Conservation (phyloP, 2,329 filamentous ascomycete species). For the Ceratocystis smalleyi region DNA sequence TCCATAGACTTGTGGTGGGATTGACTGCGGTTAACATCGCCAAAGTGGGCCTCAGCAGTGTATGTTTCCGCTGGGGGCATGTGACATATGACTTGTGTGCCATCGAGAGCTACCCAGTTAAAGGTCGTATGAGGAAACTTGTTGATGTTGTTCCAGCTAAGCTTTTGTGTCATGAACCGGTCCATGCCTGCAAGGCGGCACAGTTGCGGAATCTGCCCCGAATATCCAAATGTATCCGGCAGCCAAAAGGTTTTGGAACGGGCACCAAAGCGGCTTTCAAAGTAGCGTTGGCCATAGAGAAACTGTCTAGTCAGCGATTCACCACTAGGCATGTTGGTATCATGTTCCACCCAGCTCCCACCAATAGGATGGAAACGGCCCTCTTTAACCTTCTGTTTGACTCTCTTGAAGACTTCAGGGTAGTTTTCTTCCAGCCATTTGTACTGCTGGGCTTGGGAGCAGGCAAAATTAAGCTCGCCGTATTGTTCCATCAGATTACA, state of each 20-base stretch:
- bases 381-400: conserved; percentile 79
- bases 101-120: conserved; percentile 93
- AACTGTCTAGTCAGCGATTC: conserved; percentile 92
- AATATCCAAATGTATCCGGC: conserved; percentile 96
- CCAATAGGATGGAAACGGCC: conserved; percentile 90
- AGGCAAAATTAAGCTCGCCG: conserved; percentile 81
- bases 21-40: conserved; percentile 79
- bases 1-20: conserved; percentile 91
- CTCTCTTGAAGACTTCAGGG: conserved; percentile 73
- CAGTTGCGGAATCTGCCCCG: conserved; percentile 81
- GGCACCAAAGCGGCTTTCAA: conserved; percentile 80
- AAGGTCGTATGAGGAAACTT: conserved; percentile 97
- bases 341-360: conserved; percentile 97
- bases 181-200: conserved; percentile 92
- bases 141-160: conserved; percentile 99
- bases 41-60: conserved; percentile 85
- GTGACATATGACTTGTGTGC: conserved; percentile 91
- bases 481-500: conserved; percentile 91
- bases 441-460: conserved; percentile 91
- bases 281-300: conserved; percentile 86
- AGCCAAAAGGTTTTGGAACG: conserved; percentile 91
- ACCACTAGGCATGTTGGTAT: conserved; percentile 92
- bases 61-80: conserved; percentile 96
- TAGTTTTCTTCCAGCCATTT: conserved; percentile 92
- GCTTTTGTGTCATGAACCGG: conserved; percentile 91